Evolutionary conservation across 106 monocot species (phyloP).

Genomic region (Dendrobium officinale): DNA sequence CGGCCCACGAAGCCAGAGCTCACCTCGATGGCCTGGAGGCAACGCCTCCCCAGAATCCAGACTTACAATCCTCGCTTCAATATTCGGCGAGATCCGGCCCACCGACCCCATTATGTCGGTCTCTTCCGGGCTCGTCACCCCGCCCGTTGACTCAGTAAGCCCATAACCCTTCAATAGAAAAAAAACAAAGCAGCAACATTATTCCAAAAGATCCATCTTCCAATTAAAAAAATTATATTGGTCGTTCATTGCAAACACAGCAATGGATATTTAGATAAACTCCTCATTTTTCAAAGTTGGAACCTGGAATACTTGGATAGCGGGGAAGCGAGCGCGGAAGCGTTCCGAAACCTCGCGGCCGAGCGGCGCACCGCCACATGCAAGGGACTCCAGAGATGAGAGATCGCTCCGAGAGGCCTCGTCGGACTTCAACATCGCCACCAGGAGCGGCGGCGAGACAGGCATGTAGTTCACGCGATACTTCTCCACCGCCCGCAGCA

Average conservation of each 20-base stretch:
- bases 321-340: slow-evolving; percentile 34
- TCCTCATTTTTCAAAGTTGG: neutral
- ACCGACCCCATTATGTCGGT: slow-evolving; percentile 28
- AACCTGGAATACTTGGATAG: slow-evolving; percentile 44
- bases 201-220: no score
- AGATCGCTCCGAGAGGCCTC: slow-evolving; percentile 26
- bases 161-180: slow-evolving; percentile 41
- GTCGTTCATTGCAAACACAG: neutral
- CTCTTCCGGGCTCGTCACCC: slow-evolving; percentile 31
- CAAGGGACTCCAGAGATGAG: slow-evolving; percentile 35
- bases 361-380: slow-evolving; percentile 57
- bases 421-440: slow-evolving; percentile 50
- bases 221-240: neutral
- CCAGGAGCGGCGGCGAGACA: slow-evolving; percentile 52
- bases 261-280: neutral
- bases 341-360: slow-evolving; percentile 39
- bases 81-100: slow-evolving; percentile 25
- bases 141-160: slow-evolving; percentile 43
- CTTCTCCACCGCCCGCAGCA: slow-evolving; percentile 43
- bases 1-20: slow-evolving; percentile 68
- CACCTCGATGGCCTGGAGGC: slow-evolving; percentile 35
- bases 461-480: slow-evolving; percentile 36
- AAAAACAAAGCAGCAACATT: neutral
- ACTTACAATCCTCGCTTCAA: slow-evolving; percentile 61
- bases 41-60: slow-evolving; percentile 37